These are phyloP conservation scores for Exophiala dermatitidis DNA, from an alignment of 2,329 filamentous ascomycete species.

Conservation along the genomic window DNA sequence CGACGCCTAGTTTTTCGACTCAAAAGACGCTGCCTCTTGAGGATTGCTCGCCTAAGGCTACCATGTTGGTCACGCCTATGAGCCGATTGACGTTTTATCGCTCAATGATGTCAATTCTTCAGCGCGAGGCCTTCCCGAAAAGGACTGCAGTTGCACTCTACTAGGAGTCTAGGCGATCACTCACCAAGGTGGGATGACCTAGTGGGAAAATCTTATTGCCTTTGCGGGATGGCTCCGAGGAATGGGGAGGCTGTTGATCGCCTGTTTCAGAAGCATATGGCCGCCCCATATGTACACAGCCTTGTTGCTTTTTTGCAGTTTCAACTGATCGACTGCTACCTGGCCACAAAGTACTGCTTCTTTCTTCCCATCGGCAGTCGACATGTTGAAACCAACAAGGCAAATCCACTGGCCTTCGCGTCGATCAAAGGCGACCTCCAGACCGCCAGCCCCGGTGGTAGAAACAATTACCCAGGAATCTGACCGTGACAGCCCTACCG, in stretches of 20 bases:
- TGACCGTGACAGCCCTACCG: not conserved
- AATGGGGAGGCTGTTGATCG: not conserved
- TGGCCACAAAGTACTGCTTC: not conserved
- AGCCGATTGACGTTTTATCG: not conserved
- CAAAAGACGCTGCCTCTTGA: not conserved
- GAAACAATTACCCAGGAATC: not conserved
- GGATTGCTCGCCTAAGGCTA: not conserved
- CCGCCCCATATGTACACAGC: not conserved
- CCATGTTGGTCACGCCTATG: not conserved
- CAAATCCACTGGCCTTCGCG: not conserved
- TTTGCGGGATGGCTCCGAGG: not conserved
- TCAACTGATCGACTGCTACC: not conserved
- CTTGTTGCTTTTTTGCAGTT: not conserved
- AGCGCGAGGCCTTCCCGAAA: not conserved
- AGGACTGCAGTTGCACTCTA: not conserved
- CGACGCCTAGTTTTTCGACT: not conserved
- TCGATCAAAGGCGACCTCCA: not conserved
- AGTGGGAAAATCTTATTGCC: not conserved
- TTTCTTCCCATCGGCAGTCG: not conserved
- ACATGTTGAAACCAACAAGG: not conserved
- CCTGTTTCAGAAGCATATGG: not conserved
- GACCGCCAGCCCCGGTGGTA: not conserved
- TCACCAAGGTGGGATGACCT: not conserved
- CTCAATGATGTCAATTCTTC: not conserved
- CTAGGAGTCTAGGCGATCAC: not conserved